phyloP scores from a whole-genome alignment of 2,329 filamentous ascomycete species.

The Diplodia corticola region DNA sequence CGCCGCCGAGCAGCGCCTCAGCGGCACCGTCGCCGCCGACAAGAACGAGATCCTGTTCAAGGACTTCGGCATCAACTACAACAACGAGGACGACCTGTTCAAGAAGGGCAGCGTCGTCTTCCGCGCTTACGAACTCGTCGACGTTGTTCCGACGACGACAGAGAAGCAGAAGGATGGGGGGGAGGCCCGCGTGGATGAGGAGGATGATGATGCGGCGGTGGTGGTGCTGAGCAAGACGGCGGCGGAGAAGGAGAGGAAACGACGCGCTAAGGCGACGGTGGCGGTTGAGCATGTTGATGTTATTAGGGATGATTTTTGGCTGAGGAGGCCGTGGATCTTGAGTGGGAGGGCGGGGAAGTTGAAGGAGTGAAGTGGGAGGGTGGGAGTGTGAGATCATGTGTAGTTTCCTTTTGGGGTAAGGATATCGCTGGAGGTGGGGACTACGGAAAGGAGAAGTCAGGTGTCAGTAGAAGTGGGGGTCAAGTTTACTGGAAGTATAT shows the following conservation, averaged over 20 bases:
- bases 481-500: no score
- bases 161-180: background rate
- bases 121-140: slow-evolving; percentile 50
- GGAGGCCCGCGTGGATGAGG: slow-evolving; percentile 44
- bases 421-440: no score
- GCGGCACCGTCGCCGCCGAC: slow-evolving; percentile 78
- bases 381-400: no score
- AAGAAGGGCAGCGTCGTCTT: slow-evolving; percentile 92
- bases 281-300: slow-evolving; percentile 87
- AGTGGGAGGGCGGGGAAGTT: slow-evolving; percentile 35
- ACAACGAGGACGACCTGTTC: slow-evolving; percentile 89
- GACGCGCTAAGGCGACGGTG: slow-evolving; percentile 75
- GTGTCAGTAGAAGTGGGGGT: no score
- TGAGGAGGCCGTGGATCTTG: slow-evolving; percentile 72
- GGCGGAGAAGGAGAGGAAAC: slow-evolving; percentile 78
- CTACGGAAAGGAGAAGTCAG: no score
- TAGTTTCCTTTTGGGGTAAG: no score
- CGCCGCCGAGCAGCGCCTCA: slow-evolving; percentile 78
- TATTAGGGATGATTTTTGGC: slow-evolving; percentile 95
- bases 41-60: slow-evolving; percentile 97
- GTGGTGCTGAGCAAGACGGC: slow-evolving; percentile 70
- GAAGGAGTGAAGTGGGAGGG: slow-evolving; percentile 1
- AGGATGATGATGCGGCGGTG: background rate
- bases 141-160: background rate
- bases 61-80: slow-evolving; percentile 91